A percentile compares a stretch with the other conserved stretches of the same genome.
Evolutionary conservation across 345 rosid species (phyloP).

Genomic region (Gossypium ekmanianum): DNA sequence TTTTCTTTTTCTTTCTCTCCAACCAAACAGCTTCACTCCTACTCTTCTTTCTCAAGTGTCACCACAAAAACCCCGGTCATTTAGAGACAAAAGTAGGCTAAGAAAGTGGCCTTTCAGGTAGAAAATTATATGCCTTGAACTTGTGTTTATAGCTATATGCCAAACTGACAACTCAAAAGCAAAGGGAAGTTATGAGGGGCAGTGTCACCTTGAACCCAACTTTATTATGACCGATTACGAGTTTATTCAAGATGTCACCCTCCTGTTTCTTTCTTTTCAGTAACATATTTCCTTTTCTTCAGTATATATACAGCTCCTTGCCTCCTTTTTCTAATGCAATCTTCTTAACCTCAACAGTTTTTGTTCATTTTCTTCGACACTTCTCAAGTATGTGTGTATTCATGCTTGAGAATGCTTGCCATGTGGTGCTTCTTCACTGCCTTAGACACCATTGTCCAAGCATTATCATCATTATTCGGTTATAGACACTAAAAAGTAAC

Average conservation of each 20-base stretch:
- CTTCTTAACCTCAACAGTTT: conserved; percentile 10
- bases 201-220: conserved; percentile 17
- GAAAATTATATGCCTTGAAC: conserved; percentile 18
- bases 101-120: conserved; percentile 22
- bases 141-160: conserved; percentile 17
- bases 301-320: conserved; percentile 3
- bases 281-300: too few species aligned
- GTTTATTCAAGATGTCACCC: not conserved
- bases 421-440: conserved; percentile 12
- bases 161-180: conserved; percentile 41
- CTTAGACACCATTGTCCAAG: conserved; percentile 4
- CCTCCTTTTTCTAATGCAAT: conserved; percentile 6
- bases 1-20: conserved; percentile 13
- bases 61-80: conserved; percentile 14
- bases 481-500: conserved; percentile 1
- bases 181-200: not conserved
- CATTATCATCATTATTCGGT: conserved; percentile 1
- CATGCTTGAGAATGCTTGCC: not conserved
- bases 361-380: not conserved
- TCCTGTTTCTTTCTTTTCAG: not conserved
- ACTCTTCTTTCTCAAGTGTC: conserved; percentile 21
- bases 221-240: conserved; percentile 7
- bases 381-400: not conserved
- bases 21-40: conserved; percentile 24
- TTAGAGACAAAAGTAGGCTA: conserved; percentile 15